Evolutionary conservation across 371 early-diverging fungal genomes (phyloP).

Genomic region (Mucor sp.): DNA sequence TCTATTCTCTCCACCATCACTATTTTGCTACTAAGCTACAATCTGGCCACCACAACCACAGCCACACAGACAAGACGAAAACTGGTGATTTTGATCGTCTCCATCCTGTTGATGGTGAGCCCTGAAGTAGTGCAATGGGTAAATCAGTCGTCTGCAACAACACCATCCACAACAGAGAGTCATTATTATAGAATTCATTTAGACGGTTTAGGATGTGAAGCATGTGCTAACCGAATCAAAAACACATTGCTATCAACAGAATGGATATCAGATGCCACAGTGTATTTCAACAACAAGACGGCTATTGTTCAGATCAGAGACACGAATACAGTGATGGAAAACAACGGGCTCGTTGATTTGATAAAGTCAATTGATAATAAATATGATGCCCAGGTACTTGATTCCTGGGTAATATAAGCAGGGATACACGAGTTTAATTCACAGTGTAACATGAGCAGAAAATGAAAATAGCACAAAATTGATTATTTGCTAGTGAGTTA

Average conservation of each 20-base stretch:
- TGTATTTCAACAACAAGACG: slow-evolving; percentile 44
- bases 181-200: slow-evolving; percentile 35
- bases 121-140: slow-evolving; percentile 40
- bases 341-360: not conserved
- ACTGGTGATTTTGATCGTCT: slow-evolving; percentile 9
- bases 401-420: slow-evolving; percentile 8
- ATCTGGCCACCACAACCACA: slow-evolving; percentile 21
- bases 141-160: slow-evolving; percentile 9
- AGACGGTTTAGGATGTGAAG: slow-evolving; percentile 52
- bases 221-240: slow-evolving; percentile 55
- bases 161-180: not conserved
- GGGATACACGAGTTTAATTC: slow-evolving; percentile 4
- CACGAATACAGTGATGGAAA: not conserved
- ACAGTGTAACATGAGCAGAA: slow-evolving; percentile 7
- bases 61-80: slow-evolving; percentile 4
- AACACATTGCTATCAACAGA: slow-evolving; percentile 27
- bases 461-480: slow-evolving; percentile 10
- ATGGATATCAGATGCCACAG: slow-evolving; percentile 31
- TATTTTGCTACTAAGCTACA: slow-evolving; percentile 23
- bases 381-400: slow-evolving; percentile 19
- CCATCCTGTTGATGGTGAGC: slow-evolving; percentile 29
- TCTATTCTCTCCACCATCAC: slow-evolving; percentile 36
- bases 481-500: slow-evolving; percentile 8
- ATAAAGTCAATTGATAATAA: slow-evolving; percentile 20
- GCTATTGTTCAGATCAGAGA: slow-evolving; percentile 20